Conservation (phyloP, 768 basidiomycete genomes). For the Phlebiopsis flavidoalba region DNA sequence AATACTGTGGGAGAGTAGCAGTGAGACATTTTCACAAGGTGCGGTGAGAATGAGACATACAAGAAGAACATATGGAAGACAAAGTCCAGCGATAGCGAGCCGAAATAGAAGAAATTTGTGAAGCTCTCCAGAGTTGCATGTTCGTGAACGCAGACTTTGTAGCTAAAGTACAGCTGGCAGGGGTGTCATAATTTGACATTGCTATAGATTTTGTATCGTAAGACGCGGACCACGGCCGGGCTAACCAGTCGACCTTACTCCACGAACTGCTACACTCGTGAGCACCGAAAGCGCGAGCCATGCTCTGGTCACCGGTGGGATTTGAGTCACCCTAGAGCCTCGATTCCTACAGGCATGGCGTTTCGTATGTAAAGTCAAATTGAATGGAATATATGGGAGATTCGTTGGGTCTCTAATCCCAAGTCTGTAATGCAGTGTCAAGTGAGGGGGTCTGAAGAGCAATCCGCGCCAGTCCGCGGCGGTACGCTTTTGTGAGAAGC, state of each 20-base stretch:
- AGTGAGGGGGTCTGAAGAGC: neutral
- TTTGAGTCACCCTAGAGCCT: constrained; percentile 88
- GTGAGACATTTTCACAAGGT: neutral
- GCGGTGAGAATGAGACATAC: constrained; percentile 43
- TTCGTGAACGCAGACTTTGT: constrained; percentile 80
- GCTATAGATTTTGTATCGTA: constrained; percentile 39
- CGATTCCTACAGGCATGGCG: constrained; percentile 75
- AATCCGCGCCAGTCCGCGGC: neutral
- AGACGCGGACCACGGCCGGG: constrained; percentile 7
- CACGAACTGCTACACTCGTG: constrained; percentile 83
- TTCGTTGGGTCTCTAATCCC: no score
- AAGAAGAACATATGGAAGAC: constrained; percentile 99
- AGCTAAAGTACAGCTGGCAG: constrained; percentile 92
- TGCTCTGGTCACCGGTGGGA: constrained; percentile 84
- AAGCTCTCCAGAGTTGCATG: constrained; percentile 85
- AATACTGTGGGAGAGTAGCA: constrained; percentile 52
- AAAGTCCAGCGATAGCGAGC: constrained; percentile 87
- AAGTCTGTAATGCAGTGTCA: neutral
- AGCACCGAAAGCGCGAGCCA: constrained; percentile 81
- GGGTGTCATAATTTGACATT: constrained; percentile 89
- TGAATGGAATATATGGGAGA: no score
- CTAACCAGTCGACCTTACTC: constrained; percentile 29
- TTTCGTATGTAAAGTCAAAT: neutral
- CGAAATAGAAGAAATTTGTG: constrained; percentile 97
- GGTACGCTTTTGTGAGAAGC: neutral